Percentiles rank a stretch among this genome's conserved stretches.
Conservation (phyloP, 1,139 yeast species). For the Geotrichum fermentans region DNA sequence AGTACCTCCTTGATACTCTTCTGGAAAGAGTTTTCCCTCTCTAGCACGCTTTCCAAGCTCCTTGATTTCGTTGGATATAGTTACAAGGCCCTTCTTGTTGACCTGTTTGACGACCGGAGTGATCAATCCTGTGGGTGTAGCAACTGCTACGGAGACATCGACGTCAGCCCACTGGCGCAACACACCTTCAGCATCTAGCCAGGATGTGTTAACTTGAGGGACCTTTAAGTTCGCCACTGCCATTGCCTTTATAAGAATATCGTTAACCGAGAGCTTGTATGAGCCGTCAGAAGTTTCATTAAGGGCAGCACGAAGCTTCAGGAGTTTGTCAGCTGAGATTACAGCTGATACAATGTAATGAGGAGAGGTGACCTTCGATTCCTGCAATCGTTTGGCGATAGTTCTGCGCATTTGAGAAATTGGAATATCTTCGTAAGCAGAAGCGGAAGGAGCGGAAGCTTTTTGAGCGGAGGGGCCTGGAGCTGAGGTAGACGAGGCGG, state of each 20-base stretch:
- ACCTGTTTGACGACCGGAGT: constrained; percentile 93
- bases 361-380: constrained; percentile 83
- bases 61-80: constrained; percentile 79
- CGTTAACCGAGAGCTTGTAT: constrained; percentile 90
- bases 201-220: constrained; percentile 90
- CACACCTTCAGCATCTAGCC: constrained; percentile 84
- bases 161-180: constrained; percentile 89
- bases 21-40: constrained; percentile 85
- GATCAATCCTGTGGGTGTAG: constrained; percentile 94
- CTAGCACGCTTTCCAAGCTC: constrained; percentile 95
- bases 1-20: constrained; percentile 99
- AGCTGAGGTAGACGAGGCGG: constrained; percentile 45
- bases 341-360: constrained; percentile 86
- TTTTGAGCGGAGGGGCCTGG: constrained; percentile 46
- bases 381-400: constrained; percentile 81
- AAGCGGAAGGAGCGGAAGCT: constrained; percentile 51
- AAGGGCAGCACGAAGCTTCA: constrained; percentile 86
- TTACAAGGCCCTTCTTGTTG: constrained; percentile 75
- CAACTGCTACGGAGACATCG: constrained; percentile 97
- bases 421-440: constrained; percentile 75
- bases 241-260: constrained; percentile 87
- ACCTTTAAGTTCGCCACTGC: constrained; percentile 86
- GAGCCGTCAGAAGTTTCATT: constrained; percentile 81
- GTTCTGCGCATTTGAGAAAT: constrained; percentile 90
- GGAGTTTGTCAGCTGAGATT: constrained; percentile 79